Percentiles rank a stretch among this genome's conserved stretches.
Evolutionary conservation across 192 early-diverging fungal species (phyloP).

Genomic region (Paraglomus occultum): DNA sequence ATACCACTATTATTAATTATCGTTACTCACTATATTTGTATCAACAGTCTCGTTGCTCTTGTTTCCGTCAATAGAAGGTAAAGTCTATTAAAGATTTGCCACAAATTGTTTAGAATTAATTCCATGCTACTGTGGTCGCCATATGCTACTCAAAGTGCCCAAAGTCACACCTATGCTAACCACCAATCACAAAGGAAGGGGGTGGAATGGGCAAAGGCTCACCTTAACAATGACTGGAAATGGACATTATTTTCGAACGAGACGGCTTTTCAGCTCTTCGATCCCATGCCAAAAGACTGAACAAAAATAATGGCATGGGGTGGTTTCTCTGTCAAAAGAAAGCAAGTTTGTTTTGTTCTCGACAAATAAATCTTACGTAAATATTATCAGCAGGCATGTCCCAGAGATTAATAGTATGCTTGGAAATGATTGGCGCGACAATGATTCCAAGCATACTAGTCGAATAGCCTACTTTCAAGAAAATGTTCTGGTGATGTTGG

Average conservation of each 20-base stretch:
- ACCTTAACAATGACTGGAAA: conserved; percentile 17
- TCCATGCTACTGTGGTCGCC: too few relatives aligned
- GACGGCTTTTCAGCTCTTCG: conserved; percentile 2
- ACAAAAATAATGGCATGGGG: conserved; percentile 13
- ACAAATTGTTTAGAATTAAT: too few relatives aligned
- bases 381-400: not conserved
- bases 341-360: conserved; percentile 17
- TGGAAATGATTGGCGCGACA: not conserved
- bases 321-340: not conserved
- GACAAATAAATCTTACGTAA: conserved; percentile 13
- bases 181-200: not conserved
- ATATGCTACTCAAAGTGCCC: too few relatives aligned
- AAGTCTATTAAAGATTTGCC: too few relatives aligned
- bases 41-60: too few relatives aligned
- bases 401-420: conserved; percentile 8
- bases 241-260: conserved; percentile 7
- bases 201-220: conserved; percentile 6
- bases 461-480: not conserved
- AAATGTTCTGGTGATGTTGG: conserved; percentile 5
- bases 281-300: conserved; percentile 1
- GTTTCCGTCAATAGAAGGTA: too few relatives aligned
- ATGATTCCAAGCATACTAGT: conserved; percentile 17
- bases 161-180: conserved; percentile 3
- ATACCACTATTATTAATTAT: too few relatives aligned
- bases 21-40: too few relatives aligned